These are phyloP conservation scores for Candida sanyiensis DNA, from an alignment of 805 yeast species.

Conservation along the genomic window DNA sequence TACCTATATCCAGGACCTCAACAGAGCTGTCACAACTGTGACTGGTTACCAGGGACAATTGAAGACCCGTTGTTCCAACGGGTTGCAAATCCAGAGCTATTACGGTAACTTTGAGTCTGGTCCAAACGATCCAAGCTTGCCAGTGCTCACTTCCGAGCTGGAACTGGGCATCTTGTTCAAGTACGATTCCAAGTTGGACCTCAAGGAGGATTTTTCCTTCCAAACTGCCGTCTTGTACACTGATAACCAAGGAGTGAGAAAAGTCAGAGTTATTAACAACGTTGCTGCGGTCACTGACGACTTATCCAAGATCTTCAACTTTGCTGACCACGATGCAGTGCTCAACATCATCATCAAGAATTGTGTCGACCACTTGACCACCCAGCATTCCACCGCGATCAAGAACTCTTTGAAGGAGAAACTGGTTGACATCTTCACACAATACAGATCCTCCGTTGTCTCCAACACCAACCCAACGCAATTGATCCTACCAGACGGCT, in stretches of 20 bases:
- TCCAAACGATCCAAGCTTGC: slow-evolving; percentile 61
- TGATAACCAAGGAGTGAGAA: slow-evolving; percentile 65
- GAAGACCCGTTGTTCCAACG: slow-evolving; percentile 82
- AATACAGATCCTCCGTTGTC: slow-evolving; percentile 49
- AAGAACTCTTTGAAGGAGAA: slow-evolving; percentile 49
- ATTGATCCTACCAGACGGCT: slow-evolving; percentile 74
- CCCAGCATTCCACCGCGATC: slow-evolving; percentile 41
- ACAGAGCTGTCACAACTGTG: slow-evolving; percentile 42
- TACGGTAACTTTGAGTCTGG: slow-evolving; percentile 49
- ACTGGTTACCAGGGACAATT: slow-evolving; percentile 76
- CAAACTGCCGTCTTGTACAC: slow-evolving; percentile 89
- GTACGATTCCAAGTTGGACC: slow-evolving; percentile 69
- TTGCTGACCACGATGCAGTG: slow-evolving; percentile 71
- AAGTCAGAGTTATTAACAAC: slow-evolving; percentile 80
- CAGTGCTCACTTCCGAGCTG: slow-evolving; percentile 56
- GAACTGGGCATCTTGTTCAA: slow-evolving; percentile 64
- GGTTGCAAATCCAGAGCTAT: slow-evolving; percentile 73
- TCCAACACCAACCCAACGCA: slow-evolving; percentile 48
- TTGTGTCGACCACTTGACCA: slow-evolving; percentile 34
- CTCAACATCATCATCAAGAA: slow-evolving; percentile 49
- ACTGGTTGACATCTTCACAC: slow-evolving; percentile 49
- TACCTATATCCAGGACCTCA: slow-evolving; percentile 54
- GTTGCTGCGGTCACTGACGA: slow-evolving; percentile 78
- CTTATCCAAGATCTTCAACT: slow-evolving; percentile 66
- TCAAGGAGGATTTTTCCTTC: slow-evolving; percentile 76